These are phyloP conservation scores for Strigomonas galati DNA, from an alignment of 208 protist species.

Conservation along the genomic window DNA sequence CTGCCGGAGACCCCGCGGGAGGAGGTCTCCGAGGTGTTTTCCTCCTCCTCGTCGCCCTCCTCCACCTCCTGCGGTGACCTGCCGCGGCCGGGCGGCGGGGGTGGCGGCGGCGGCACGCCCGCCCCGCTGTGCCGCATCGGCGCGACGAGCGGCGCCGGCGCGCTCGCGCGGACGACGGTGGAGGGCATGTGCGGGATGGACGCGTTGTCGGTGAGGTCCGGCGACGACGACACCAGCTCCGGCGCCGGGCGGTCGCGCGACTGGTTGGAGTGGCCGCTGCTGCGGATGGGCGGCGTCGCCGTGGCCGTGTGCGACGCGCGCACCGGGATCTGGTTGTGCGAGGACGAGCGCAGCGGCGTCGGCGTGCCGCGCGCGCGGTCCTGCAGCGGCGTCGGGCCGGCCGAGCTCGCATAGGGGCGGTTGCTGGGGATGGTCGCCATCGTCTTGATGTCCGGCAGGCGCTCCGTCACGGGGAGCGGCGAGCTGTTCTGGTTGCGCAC, in stretches of 20 bases:
- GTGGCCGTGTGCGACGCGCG: too few species aligned
- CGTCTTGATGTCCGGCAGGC: not conserved
- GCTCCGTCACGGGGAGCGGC: not conserved
- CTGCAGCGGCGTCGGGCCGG: too few species aligned
- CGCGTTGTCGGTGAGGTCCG: not conserved
- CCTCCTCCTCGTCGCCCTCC: too few species aligned
- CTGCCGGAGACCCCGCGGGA: not conserved
- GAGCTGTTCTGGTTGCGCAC: not conserved
- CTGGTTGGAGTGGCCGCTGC: too few species aligned
- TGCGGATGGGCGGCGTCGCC: too few species aligned
- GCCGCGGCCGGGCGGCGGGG: too few species aligned
- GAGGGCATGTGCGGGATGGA: not conserved
- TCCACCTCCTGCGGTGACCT: too few species aligned
- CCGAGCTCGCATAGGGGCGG: not conserved
- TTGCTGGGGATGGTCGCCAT: not conserved
- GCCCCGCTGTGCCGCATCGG: not conserved
- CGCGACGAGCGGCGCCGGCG: not conserved
- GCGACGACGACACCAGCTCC: not conserved
- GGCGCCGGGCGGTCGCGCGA: constrained; percentile 1
- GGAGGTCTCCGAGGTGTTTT: not conserved
- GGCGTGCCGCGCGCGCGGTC: too few species aligned
- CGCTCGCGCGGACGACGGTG: constrained; percentile 6
- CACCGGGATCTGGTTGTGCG: too few species aligned
- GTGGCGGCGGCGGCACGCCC: not conserved
- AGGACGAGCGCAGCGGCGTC: too few species aligned